Base-by-base conservation (phyloP, 2,329 filamentous ascomycete species). In the Sporothrix brasiliensis region DNA sequence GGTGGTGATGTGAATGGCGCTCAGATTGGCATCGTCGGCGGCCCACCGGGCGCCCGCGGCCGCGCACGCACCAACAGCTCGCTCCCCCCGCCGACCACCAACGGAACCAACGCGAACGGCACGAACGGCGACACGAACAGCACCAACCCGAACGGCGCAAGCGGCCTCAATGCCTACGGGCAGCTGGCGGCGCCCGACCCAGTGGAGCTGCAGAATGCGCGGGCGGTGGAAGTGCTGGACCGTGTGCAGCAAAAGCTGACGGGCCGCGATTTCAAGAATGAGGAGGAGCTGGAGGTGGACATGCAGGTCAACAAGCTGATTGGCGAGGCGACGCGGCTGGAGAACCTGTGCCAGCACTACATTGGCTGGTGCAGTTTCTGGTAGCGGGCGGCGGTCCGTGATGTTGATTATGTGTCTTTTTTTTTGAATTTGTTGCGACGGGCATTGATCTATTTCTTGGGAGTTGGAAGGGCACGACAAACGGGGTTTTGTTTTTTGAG, bases 331-430 rank as follows among this genome's bases (percentile, higher is more conserved):
- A 99, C 95, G 7, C 97, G 95, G 78, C 84, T 98, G 76, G 95
- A 98, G 86, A 98, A 98, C 79, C 83, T 99, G 73, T 99, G 95
- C 79, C 95, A 98, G 84, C 95, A 98, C 83, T 99, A 97, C 79
- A 97, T 98, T 76, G 95, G 95, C 74, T 98, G 94, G 94, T 98
- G 94, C 82, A 96, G 92, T 81, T 98, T 97, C 86, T 98, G 94
- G 94, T 98, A 54, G 50, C 27, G 11, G 27, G 16, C 4, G 41
- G 41, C 27, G 27, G 1, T 14, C 5, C 13, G 41, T 5, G n/a
- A 19, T 24, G 50, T 53, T 53, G 50, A 52, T 52, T n/a, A 9
- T 21, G n/a, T 4, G 54, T 24, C 4, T 47, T 14, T 27, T 27
- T 27, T 44, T 2, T 65, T 65, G 13, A 30, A 30, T 44, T 68